Base-by-base conservation (phyloP, 202 grass and related monocot genomes). In the Panicum hallii region DNA sequence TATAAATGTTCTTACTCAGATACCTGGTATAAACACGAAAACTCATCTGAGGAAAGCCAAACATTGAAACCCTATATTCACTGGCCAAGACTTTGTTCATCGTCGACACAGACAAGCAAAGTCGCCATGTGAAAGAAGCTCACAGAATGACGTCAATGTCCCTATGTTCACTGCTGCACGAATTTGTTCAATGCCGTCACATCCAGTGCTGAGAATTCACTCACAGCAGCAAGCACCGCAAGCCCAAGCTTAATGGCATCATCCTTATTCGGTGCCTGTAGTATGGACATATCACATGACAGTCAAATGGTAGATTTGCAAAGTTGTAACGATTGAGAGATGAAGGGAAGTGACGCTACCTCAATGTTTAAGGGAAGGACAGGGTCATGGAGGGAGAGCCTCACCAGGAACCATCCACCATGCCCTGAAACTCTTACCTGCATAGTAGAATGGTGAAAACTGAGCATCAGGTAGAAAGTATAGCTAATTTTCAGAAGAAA, bases 301-400 rank as follows among this genome's bases (percentile, higher is more conserved):
- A 67, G n/a, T 70, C 34, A 82, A 20, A 71, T 30, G 49, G 52
- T 1, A 74, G 2, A 40, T 38, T 38, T 49, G 15, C 32, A 78
- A 36, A 14, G 58, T 80, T 9, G 4, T 15, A 75, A 30, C 34
- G 20, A 12, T 79, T 68, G 19, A 83, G 34, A 46, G 48, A 76
- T 26, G 41, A 74, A 41, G 11, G 28, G 15, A 34, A 82, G 36
- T 57, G 40, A 65, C 20, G 48, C 2, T 70, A 99, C 97, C 93
- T 96, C 97, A 41, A 99, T 96, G 78, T 96, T 96, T 65, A 99
- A 84, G 85, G 97, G 91, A 87, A 99, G 97, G 92, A 96, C 91
- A 28, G 97, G 93, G 80, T 99, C 97, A 92, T 99, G 97, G 42
- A 99, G 97, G 62, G 97, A 99, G 41, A 99, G 90, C 79, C 97